These are phyloP conservation scores for Ceratocystis cubensis DNA, from an alignment of 2,329 filamentous ascomycete genomes.

Conservation along the genomic window DNA sequence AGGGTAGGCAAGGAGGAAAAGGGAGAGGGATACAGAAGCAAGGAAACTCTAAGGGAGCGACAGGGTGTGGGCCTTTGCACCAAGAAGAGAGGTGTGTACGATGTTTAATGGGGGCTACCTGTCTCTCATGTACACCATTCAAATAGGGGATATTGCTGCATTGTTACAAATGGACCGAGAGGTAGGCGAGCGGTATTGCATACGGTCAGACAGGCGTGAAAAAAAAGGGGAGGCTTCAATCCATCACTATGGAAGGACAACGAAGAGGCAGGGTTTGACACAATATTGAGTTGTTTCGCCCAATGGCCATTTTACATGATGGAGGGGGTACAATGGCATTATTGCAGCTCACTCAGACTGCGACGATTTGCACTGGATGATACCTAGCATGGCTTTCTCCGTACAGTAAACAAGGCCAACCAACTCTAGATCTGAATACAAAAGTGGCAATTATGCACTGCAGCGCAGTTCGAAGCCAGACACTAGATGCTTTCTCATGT, in stretches of 20 bases:
- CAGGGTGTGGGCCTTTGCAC: not conserved
- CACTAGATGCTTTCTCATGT: not conserved
- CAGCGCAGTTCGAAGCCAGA: not conserved
- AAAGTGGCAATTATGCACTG: not conserved
- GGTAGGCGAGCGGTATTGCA: conserved; percentile 7
- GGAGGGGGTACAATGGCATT: not conserved
- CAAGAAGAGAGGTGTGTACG: not conserved
- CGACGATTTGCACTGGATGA: not conserved
- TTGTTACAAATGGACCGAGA: not conserved
- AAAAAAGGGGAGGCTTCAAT: not conserved
- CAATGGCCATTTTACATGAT: not conserved
- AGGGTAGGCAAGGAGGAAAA: not conserved
- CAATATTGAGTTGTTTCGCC: not conserved
- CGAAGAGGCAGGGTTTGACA: not conserved
- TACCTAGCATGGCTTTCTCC: not conserved
- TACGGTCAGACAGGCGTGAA: conserved; percentile 1
- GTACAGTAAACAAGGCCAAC: not conserved
- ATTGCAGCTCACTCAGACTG: not conserved
- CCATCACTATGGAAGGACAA: not conserved
- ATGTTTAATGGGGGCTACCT: not conserved
- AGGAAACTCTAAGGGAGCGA: not conserved
- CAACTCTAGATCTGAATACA: not conserved
- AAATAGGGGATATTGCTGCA: not conserved
- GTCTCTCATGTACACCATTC: not conserved
- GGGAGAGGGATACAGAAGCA: conserved; percentile 3